Evolutionary conservation across 495 filamentous ascomycete genomes (phyloP), one percentile per base, ranked within the genome.

Genomic region (Daldinia decipiens): DNA sequence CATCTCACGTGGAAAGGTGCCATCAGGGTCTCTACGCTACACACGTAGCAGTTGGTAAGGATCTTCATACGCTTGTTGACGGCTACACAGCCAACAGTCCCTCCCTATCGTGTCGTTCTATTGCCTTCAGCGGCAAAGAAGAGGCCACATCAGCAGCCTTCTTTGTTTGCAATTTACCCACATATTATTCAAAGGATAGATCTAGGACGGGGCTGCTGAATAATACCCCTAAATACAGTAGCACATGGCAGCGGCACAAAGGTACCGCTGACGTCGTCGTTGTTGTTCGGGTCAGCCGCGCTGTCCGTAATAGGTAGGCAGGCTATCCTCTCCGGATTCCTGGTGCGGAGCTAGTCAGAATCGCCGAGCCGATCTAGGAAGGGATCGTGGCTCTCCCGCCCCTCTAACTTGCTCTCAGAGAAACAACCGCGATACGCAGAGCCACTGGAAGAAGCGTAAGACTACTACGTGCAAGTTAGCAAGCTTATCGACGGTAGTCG

Each of bases 281-380:
- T 43, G 29, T 60, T 43, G 31, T 17, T 38, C 45, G 53, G 36
- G 61, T 61, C 67, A 65, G 67, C 71, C 65, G 71, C 71, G 62
- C 59, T 67, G 66, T 64, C 71, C 70, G 60, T 68, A 73, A 66
- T 64, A 73, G 70, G 70, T 73, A 73, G 70, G 65, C 60, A 56
- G 31, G 31, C 31, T 62, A 57, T n/a, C 17, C 32, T 66, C 70
- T 73, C 70, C 70, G 70, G 70, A 59, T 62, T 73, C 59, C 65
- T 45, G 36, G 47, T 65, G 59, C 58, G 65, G 65, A 61, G 63
- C 26, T 31, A 43, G 36, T 19, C 56, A 54, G 21, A 38, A 61
- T 64, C 65, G 70, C 65, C 65, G 65, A 68, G 65, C 70, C 61
- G 61, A 68, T 69, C 62, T 73, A 68, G 70, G 70, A 66, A 73